Evolutionary conservation across 2,329 filamentous ascomycete genomes (phyloP), one percentile per base, ranked within the genome.

Genomic region (Ophiognomonia clavigignenti-juglandacearum): DNA sequence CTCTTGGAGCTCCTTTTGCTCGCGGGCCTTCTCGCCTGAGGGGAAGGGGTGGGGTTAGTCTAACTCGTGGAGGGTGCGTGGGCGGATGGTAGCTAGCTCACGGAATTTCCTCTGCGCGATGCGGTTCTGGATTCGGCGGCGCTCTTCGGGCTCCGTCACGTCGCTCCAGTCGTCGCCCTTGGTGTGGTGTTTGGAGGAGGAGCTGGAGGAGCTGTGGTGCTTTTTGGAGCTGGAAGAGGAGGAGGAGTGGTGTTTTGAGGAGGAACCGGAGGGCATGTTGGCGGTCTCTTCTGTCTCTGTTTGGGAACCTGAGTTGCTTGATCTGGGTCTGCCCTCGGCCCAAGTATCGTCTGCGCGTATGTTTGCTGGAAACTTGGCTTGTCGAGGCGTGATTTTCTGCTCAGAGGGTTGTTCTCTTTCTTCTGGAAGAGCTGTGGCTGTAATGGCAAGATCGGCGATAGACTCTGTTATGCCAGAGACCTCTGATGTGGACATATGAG

Each of bases 21-120:
- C 82, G 57, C 79, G 80, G 1, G 75, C 73, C 58, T 88, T 88
- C 55, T 86, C 84, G 57, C 85, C 85, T 88, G 52, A 54, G 22
- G 4, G 6, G n/a, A 19, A 18, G 16, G 16, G 9, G 20, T 5
- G 6, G 9, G 18, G 38, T 11, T 8, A 19, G n/a, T 7, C 16
- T 16, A 13, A 8, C 16, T 11, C 13, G 5, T 16, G 23, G 5
- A n/a, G 37, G 10, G 14, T 20, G 14, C 14, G 20, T n/a, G 22
- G 23, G 5, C 24, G 18, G 6, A 24, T 39, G n/a, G 13, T 10
- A 26, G 23, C 38, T n/a, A n/a, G n/a, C n/a, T n/a, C n/a, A 89
- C 86, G 76, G 56, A 88, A 89, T 57, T 88, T 88, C 55, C 85
- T 75, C 59, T 89, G 86, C 2, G 85, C 85, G 51, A 88, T 77